Percentiles rank a stretch among this genome's conserved stretches.
Conservation (phyloP, 2,329 filamentous ascomycete genomes). For the Apiospora kogelbergensis region DNA sequence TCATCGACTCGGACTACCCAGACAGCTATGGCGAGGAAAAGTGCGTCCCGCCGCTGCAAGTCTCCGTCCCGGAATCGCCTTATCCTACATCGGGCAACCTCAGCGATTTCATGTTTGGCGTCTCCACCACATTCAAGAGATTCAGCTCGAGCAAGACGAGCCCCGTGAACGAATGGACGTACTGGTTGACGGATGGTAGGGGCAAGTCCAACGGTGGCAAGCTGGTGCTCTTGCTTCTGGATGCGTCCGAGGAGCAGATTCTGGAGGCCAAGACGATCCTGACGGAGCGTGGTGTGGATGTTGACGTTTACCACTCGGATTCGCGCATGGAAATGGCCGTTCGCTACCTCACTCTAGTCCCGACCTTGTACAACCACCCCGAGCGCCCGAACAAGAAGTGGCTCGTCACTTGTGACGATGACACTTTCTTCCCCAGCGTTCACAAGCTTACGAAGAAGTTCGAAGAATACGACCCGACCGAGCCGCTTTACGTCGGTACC, state of each 20-base stretch:
- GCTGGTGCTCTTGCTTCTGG: constrained; percentile 53
- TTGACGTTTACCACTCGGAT: constrained; percentile 56
- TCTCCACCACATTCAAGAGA: constrained; percentile 57
- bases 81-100: constrained; percentile 52
- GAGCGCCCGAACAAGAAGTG: constrained; percentile 52
- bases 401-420: constrained; percentile 64
- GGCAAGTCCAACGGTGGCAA: constrained; percentile 58
- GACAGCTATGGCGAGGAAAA: constrained; percentile 37
- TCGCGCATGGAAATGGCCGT: constrained; percentile 56
- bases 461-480: constrained; percentile 49
- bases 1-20: constrained; percentile 46
- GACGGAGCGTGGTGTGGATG: constrained; percentile 51
- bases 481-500: constrained; percentile 59
- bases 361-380: constrained; percentile 53
- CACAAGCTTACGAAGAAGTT: constrained; percentile 52
- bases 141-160: constrained; percentile 52
- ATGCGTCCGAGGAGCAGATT: constrained; percentile 52
- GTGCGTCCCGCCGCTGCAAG: constrained; percentile 50
- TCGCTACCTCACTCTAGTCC: constrained; percentile 55
- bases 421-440: constrained; percentile 65
- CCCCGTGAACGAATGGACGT: constrained; percentile 58
- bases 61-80: constrained; percentile 51
- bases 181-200: constrained; percentile 58
- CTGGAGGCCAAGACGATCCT: constrained; percentile 48
- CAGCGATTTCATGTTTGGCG: constrained; percentile 58